A percentile compares a stretch with the other conserved stretches of the same genome.
Evolutionary conservation across 306 rosid species (phyloP).

Genomic region (Malus domestica): ASM211411v1 NC_041795.1:3401501-3402000

Average conservation of each 20-base stretch:
- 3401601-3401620: neutral
- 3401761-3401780: constrained; percentile 19
- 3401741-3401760: constrained; percentile 4
- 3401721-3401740: constrained; percentile 9
- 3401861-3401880: too few species aligned
- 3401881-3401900: neutral
- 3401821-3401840: neutral
- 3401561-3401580: constrained; percentile 3
- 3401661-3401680: constrained; percentile 10
- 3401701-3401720: neutral
- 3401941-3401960: constrained; percentile 10
- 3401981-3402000: neutral
- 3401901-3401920: constrained; percentile 14
- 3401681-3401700: neutral
- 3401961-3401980: neutral
- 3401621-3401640: neutral
- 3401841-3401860: neutral
- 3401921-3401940: constrained; percentile 12
- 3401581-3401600: constrained; percentile 8
- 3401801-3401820: neutral
- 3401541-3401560: neutral
- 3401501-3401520: constrained; percentile 3
- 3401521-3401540: neutral
- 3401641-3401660: neutral
- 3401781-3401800: neutral